Base-by-base conservation (phyloP, 352 stramenopile species). In the Albugo laibachii region DNA sequence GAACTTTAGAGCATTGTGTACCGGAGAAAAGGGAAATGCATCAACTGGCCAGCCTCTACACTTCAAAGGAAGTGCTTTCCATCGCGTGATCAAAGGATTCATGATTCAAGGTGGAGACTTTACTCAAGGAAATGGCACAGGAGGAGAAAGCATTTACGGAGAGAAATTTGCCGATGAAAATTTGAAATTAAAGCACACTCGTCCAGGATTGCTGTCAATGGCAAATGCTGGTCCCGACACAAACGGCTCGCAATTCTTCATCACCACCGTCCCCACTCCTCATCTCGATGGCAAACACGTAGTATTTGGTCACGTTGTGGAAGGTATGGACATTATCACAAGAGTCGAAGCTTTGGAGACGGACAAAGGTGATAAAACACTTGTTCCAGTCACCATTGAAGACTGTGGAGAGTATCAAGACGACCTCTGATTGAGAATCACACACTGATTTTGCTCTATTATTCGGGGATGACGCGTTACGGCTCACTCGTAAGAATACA, bases 1-100 rank as follows among this genome's bases (percentile, higher is more conserved):
- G 65, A 99, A 99, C 72, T 99, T 99, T 74, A 73, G 93, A 49
- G 86, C 80, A 36, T 61, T 99, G 19, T 99, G 94, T 62, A 99
- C 94, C 35, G 96, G 96, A 54, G 96, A 99, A 66, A 85, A 97
- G 68, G 92, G 93, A 54, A 74, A 80, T 44, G 79, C 66, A 57
- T 69, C 63, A 46, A 77, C 66, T 34, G 78, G 80, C 41, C 50
- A 84, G 57, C 80, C 82, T 34, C 66, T 99, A 36, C 87, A 97
- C 66, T 99, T 96, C 89, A 98, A 99, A 74, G 92, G 91, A 53
- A 96, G 69, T 58, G 56, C 63, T 19, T 98, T 99, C 69, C 95
- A 99, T 76, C 79, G 95, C 36, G 88, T 98, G 35, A 98, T 99
- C 68, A 94, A 89, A 48, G 75, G 78, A 57, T 95, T 95, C 50